Evolutionary conservation across 345 rosid genomes (phyloP).

Genomic region (Punica granatum): DNA sequence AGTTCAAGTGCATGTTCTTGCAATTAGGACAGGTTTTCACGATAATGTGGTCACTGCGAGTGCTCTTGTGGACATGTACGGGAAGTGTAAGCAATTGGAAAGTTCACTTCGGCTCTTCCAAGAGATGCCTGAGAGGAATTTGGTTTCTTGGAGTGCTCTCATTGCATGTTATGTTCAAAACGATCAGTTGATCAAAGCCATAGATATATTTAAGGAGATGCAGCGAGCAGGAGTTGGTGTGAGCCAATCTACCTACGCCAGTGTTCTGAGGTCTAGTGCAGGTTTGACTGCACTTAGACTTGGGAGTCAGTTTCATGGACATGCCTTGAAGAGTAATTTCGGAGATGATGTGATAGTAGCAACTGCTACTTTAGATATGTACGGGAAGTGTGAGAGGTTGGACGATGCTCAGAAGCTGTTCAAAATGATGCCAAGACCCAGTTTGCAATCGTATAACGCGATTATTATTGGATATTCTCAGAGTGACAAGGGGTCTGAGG

Average conservation of each 20-base stretch:
- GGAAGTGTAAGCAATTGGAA: conserved; percentile 56
- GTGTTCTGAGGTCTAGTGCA: conserved; percentile 73
- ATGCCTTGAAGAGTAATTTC: conserved; percentile 58
- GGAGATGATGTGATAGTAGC: conserved; percentile 62
- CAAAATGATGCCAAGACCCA: conserved; percentile 46
- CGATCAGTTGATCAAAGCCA: conserved; percentile 31
- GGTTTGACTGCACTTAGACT: conserved; percentile 40
- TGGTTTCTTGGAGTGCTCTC: conserved; percentile 80
- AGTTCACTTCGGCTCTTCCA: conserved; percentile 47
- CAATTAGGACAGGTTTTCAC: conserved; percentile 44
- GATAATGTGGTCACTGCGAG: conserved; percentile 61
- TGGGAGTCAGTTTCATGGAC: conserved; percentile 81
- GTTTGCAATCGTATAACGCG: conserved; percentile 77
- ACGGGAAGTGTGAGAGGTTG: conserved; percentile 68
- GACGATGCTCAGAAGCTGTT: conserved; percentile 60
- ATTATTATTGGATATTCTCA: conserved; percentile 66
- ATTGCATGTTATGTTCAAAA: conserved; percentile 83
- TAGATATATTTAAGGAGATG: conserved; percentile 70
- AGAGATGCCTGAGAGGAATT: conserved; percentile 55
- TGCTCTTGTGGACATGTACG: conserved; percentile 90
- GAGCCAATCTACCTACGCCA: conserved; percentile 88
- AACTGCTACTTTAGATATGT: conserved; percentile 91
- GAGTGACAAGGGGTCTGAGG: conserved; percentile 47
- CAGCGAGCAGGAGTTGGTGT: conserved; percentile 38
- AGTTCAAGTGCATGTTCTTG: conserved; percentile 66